phyloP scores from a whole-genome alignment of 768 basidiomycete genomes.

The Boletus sp. region DNA sequence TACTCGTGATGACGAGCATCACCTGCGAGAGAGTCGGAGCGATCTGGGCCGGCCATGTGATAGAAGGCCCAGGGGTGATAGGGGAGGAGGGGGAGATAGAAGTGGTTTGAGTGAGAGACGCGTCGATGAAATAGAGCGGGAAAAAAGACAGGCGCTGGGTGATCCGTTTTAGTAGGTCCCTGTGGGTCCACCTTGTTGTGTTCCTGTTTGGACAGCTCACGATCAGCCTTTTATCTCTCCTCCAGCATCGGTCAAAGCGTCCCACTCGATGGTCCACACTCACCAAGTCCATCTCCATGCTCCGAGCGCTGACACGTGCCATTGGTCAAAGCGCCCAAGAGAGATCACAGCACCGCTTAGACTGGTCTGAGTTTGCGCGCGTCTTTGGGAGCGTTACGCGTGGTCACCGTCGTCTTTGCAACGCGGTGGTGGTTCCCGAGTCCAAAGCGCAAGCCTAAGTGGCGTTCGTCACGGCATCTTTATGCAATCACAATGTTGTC shows the following conservation, averaged over 20 bases:
- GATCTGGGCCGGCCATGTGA: conserved; percentile 24
- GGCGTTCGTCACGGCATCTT: conserved; percentile 8
- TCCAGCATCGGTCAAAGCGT: conserved; percentile 8
- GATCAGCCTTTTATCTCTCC: conserved; percentile 9
- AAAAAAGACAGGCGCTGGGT: conserved; percentile 22
- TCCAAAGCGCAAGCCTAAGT: not conserved
- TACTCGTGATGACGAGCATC: conserved; percentile 8
- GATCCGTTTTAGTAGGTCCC: conserved; percentile 34
- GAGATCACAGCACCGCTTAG: not conserved
- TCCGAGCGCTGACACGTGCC: not conserved
- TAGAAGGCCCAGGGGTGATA: conserved; percentile 7
- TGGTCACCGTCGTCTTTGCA: not conserved
- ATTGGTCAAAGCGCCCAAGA: conserved; percentile 16
- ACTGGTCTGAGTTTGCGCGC: not conserved
- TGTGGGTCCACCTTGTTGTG: conserved; percentile 37
- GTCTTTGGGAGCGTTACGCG: not conserved
- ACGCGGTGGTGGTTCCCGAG: not conserved
- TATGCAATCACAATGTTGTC: not conserved
- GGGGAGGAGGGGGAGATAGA: conserved; percentile 14
- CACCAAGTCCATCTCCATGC: conserved; percentile 17
- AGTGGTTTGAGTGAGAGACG: conserved; percentile 22
- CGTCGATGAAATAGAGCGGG: conserved; percentile 26
- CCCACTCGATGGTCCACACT: conserved; percentile 8
- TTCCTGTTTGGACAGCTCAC: conserved; percentile 22
- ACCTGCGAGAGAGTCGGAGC: not conserved